These are phyloP conservation scores for Quercus tomentella DNA, from an alignment of 331 rosid species.

Conservation along the genomic window DNA sequence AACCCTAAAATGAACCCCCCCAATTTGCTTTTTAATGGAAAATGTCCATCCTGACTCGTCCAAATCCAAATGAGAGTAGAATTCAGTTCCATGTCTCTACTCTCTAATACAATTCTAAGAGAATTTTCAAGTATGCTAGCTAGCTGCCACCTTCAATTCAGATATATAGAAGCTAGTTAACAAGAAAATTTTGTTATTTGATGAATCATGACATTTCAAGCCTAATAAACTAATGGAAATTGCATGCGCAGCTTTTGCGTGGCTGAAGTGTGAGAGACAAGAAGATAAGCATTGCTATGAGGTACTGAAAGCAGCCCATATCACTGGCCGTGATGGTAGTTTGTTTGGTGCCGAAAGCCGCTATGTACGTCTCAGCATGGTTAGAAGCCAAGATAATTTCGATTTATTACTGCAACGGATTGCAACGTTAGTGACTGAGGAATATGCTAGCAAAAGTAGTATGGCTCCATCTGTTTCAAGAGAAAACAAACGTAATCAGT, in stretches of 20 bases:
- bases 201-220: background rate
- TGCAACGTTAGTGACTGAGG: slow-evolving; percentile 17
- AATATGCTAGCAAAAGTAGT: background rate
- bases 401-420: slow-evolving; percentile 35
- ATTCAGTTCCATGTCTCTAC: too few relatives aligned
- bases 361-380: slow-evolving; percentile 22
- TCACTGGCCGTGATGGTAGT: slow-evolving; percentile 30
- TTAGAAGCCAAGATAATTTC: slow-evolving; percentile 42
- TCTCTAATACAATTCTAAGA: too few relatives aligned
- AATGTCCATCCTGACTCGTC: too few relatives aligned
- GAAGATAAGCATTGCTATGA: slow-evolving; percentile 36
- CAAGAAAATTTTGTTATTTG: background rate
- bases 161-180: background rate
- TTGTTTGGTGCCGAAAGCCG: background rate
- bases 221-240: background rate
- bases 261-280: slow-evolving; percentile 44
- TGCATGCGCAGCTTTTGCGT: slow-evolving; percentile 41
- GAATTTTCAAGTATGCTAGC: background rate
- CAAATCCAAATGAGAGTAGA: too few relatives aligned
- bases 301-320: slow-evolving; percentile 28
- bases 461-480: too few relatives aligned
- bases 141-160: background rate
- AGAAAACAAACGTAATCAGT: too few relatives aligned
- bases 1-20: too few relatives aligned
- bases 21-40: too few relatives aligned